These are phyloP conservation scores for Apiotrichum laibachii DNA, from an alignment of 1,284 basidiomycete genomes.

Conservation along the genomic window DNA sequence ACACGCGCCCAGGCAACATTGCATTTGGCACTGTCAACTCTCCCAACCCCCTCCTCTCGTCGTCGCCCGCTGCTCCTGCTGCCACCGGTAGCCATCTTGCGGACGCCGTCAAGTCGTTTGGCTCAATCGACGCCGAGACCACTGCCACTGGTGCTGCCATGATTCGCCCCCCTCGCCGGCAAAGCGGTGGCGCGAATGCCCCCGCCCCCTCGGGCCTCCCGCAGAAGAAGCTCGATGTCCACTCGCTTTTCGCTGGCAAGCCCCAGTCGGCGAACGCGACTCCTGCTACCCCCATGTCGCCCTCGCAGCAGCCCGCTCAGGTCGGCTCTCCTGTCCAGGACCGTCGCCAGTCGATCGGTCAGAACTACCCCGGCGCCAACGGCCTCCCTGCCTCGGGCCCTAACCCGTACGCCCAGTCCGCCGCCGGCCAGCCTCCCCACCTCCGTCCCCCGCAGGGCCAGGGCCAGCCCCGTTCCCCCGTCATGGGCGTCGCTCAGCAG, in stretches of 20 bases:
- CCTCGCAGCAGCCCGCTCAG: conserved; percentile 21
- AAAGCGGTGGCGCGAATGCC: conserved; percentile 28
- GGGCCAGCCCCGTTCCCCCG: conserved; percentile 36
- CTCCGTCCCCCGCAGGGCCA: conserved; percentile 32
- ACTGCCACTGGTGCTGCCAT: conserved; percentile 44
- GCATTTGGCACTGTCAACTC: conserved; percentile 76
- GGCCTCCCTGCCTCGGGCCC: conserved; percentile 24
- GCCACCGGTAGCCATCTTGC: conserved; percentile 49
- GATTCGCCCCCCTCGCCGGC: conserved; percentile 40
- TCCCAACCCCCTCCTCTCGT: conserved; percentile 48
- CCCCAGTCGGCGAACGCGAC: conserved; percentile 25
- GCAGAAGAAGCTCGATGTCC: conserved; percentile 41
- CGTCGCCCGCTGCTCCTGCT: conserved; percentile 52
- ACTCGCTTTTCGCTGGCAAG: conserved; percentile 43
- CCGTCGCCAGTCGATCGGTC: conserved; percentile 34
- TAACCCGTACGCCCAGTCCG: conserved; percentile 24
- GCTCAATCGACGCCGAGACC: conserved; percentile 61
- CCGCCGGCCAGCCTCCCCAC: conserved; percentile 21
- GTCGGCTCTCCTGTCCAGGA: conserved; percentile 25
- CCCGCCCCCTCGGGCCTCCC: conserved; percentile 13
- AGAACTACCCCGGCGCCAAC: conserved; percentile 28
- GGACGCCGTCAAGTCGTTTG: conserved; percentile 68
- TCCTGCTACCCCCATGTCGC: conserved; percentile 22
- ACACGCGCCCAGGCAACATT: conserved; percentile 50
- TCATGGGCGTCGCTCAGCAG: conserved; percentile 24